Evolutionary conservation across 2,329 filamentous ascomycete species (phyloP).

Genomic region (Erysiphe pulchra): DNA sequence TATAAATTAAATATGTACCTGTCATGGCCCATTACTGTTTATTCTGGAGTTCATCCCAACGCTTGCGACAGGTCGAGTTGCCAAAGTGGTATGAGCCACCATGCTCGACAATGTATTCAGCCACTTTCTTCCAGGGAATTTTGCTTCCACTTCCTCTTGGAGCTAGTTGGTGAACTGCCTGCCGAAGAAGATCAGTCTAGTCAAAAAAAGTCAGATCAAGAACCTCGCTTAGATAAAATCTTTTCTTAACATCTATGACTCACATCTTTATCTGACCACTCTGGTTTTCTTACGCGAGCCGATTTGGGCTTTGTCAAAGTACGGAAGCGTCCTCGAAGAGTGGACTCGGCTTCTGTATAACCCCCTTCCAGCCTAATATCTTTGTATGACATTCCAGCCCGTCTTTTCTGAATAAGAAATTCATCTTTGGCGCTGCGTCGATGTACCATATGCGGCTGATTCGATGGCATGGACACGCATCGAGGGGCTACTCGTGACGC

Average conservation of each 20-base stretch:
- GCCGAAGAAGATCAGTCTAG: constrained; percentile 20
- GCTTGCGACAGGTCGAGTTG: constrained; percentile 29
- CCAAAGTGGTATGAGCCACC: constrained; percentile 34
- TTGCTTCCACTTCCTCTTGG: constrained; percentile 13
- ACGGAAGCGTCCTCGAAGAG: constrained; percentile 40
- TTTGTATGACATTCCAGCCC: constrained; percentile 33
- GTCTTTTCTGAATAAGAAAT: constrained; percentile 27
- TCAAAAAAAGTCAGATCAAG: no score
- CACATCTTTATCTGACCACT: constrained; percentile 38
- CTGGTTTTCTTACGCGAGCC: constrained; percentile 36
- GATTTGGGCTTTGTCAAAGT: constrained; percentile 36
- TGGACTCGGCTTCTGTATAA: constrained; percentile 42
- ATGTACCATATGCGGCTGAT: constrained; percentile 1
- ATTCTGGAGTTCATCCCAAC: constrained; percentile 21
- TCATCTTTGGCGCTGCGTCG: constrained; percentile 18
- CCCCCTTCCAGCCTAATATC: constrained; percentile 30
- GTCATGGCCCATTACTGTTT: neutral
- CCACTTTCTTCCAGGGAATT: constrained; percentile 30
- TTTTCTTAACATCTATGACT: constrained; percentile 14
- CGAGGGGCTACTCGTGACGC: neutral
- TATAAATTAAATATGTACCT: no score
- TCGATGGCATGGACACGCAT: neutral
- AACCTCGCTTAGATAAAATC: no score
- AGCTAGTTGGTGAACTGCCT: constrained; percentile 18
- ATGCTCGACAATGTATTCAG: constrained; percentile 23